These are phyloP conservation scores for Eimeria necatrix DNA, from an alignment of 169 alveolate species.

Conservation along the genomic window DNA sequence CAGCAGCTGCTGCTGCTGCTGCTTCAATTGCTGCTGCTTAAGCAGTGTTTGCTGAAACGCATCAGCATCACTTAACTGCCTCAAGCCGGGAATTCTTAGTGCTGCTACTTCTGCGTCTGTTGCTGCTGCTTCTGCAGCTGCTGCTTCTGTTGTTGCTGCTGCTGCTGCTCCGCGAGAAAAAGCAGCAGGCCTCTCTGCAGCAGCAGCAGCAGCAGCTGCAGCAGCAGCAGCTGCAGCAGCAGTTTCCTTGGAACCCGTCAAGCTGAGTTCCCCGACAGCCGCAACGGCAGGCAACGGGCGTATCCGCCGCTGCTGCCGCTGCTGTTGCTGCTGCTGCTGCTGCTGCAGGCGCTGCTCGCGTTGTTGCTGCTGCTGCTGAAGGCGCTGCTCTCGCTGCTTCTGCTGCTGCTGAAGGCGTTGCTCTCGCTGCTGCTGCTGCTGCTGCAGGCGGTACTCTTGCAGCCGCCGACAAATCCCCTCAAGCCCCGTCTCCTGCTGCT, in stretches of 20 bases:
- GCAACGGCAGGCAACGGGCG: constrained; percentile 9
- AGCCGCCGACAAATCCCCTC: too few species aligned
- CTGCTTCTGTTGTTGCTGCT: constrained; percentile 23
- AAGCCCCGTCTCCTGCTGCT: not conserved
- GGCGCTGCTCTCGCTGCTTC: constrained; percentile 36
- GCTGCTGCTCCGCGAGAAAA: not conserved
- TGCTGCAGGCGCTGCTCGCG: constrained; percentile 6
- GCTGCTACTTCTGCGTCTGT: constrained; percentile 42
- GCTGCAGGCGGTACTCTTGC: too few species aligned
- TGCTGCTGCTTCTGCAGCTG: constrained; percentile 25
- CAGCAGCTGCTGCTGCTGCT: constrained; percentile 44
- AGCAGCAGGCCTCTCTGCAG: not conserved
- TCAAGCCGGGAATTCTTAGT: not conserved
- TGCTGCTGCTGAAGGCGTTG: not conserved
- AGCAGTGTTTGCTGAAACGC: not conserved
- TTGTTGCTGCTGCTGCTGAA: constrained; percentile 42
- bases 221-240: constrained; percentile 14
- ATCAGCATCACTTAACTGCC: not conserved
- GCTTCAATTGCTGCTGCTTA: constrained; percentile 18
- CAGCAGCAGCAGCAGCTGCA: constrained; percentile 21
- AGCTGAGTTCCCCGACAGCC: not conserved
- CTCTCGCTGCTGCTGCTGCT: not conserved
- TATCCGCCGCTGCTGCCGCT: constrained; percentile 26
- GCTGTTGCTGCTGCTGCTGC: constrained; percentile 60
- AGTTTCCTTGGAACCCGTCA: not conserved